Percentiles rank a stretch among this genome's conserved stretches.
phyloP scores from a whole-genome alignment of 2,329 filamentous ascomycete species.

The Calonectria naviculata region DNA sequence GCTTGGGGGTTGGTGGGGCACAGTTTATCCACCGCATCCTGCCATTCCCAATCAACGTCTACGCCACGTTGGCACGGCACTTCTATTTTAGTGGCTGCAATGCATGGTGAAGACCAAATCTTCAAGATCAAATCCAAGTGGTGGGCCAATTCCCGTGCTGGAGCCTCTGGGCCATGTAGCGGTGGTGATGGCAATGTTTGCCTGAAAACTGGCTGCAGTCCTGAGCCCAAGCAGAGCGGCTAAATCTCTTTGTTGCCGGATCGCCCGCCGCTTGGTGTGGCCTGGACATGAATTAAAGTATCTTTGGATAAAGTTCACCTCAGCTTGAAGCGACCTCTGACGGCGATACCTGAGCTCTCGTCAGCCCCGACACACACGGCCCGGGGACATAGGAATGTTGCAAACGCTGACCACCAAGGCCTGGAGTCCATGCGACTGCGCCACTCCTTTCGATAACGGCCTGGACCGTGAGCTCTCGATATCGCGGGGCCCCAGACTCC shows the following conservation, averaged over 20 bases:
- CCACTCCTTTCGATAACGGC: background rate
- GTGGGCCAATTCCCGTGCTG: background rate
- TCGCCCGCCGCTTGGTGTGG: background rate
- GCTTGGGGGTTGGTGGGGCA: slow-evolving; percentile 2
- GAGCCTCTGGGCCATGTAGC: background rate
- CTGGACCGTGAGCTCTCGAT: slow-evolving; percentile 2
- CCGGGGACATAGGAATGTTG: background rate
- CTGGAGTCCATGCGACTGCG: background rate
- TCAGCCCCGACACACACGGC: background rate
- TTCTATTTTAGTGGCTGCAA: slow-evolving; percentile 39
- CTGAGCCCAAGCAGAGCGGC: background rate
- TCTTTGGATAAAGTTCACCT: background rate
- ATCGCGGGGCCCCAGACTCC: slow-evolving; percentile 45
- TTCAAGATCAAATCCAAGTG: background rate
- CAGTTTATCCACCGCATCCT: slow-evolving; percentile 21
- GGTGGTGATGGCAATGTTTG: background rate
- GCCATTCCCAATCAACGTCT: slow-evolving; percentile 37
- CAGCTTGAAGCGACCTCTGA: slow-evolving; percentile 2
- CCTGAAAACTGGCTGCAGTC: background rate
- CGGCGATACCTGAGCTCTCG: slow-evolving; percentile 11
- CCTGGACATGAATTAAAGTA: background rate
- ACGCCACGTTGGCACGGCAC: slow-evolving; percentile 43
- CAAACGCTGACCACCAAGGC: background rate
- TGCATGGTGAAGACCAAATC: slow-evolving; percentile 2
- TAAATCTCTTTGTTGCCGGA: background rate